Base-by-base conservation (phyloP, 306 rosid species). In the Adenanthera pavonina region DNA sequence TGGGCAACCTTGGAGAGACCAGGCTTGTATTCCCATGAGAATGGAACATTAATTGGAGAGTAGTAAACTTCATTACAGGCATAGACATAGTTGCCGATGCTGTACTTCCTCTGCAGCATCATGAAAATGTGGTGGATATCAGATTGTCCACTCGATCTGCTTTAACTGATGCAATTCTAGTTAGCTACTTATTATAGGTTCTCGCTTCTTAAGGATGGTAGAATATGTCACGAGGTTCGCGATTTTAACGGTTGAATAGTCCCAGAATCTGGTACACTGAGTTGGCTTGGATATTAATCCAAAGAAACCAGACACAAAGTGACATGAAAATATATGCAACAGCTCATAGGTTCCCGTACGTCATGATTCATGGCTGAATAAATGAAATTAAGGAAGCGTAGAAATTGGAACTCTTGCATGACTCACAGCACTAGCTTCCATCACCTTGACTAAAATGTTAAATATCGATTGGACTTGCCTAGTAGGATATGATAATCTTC, bases 11-110 rank as follows among this genome's bases (percentile, higher is more conserved):
- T 90, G 78, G 90, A 75, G 69, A 88, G 70, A 33, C 97, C 91
- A 0, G 92, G 90, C 44, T 85, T 75, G 82, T 70, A 62, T 85
- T 89, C 92, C 93, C 94, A 89, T 35, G 92, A 84, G 85, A 90
- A 90, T 13, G 94, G 92, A 6, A 89, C 86, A 13, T 79, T 85
- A 20, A 66, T 48, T 77, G 69, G 62, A 70, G 75, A 70, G 40
- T 40, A 9, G 49, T 34, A 62, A 74, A 36, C 59, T 8, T 85
- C 79, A 61, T 80, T 40, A 34, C 20, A 11, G 38, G n/a, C 20
- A 71, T 33, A 11, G 38, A 13, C 20, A 71, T 33, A 47, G 60
- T 20, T 75, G 47, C 8, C 33, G 20, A 40, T 75, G 86, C 74
- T 65, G 69, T 13, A n/a, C 30, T 78, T 81, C 76, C 49, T 76